These are phyloP conservation scores for Hortiboletus rubellus DNA, from an alignment of 1,284 basidiomycete genomes.

Conservation along the genomic window DNA sequence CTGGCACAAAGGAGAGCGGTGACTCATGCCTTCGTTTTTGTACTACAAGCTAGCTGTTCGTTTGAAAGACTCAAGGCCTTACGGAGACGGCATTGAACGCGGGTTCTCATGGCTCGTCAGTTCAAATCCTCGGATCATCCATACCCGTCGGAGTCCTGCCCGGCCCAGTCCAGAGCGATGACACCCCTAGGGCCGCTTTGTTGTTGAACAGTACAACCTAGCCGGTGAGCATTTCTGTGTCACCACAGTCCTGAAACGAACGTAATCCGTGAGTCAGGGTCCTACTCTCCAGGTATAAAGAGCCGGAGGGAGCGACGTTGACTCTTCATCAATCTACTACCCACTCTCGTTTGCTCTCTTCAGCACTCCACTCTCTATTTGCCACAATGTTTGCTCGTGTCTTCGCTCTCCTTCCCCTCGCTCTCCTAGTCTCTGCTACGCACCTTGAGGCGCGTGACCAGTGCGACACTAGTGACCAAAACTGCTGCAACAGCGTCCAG, in stretches of 20 bases:
- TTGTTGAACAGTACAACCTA: background rate
- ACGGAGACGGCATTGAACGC: too few species aligned
- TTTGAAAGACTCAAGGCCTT: too few species aligned
- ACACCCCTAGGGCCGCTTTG: background rate
- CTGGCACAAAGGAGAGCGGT: too few species aligned
- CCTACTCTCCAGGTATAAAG: constrained; percentile 21
- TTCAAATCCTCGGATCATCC: too few species aligned
- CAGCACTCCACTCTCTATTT: background rate
- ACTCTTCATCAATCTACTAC: background rate
- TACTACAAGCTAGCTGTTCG: too few species aligned
- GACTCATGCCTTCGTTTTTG: too few species aligned
- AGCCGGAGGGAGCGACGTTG: background rate
- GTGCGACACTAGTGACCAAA: constrained; percentile 1
- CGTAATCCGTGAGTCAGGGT: constrained; percentile 8
- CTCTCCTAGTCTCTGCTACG: constrained; percentile 8
- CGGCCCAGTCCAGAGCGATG: too few species aligned
- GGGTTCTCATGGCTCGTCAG: too few species aligned
- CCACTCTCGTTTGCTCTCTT: background rate
- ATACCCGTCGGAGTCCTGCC: too few species aligned
- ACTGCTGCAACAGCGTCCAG: constrained; percentile 13
- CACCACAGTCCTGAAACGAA: background rate
- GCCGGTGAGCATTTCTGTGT: background rate
- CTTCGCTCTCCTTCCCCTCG: constrained; percentile 23
- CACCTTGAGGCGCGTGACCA: constrained; percentile 7
- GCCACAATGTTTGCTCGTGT: constrained; percentile 21